Evolutionary conservation across 2,329 filamentous ascomycete species (phyloP).

Genomic region (Amauroascus niger): DNA sequence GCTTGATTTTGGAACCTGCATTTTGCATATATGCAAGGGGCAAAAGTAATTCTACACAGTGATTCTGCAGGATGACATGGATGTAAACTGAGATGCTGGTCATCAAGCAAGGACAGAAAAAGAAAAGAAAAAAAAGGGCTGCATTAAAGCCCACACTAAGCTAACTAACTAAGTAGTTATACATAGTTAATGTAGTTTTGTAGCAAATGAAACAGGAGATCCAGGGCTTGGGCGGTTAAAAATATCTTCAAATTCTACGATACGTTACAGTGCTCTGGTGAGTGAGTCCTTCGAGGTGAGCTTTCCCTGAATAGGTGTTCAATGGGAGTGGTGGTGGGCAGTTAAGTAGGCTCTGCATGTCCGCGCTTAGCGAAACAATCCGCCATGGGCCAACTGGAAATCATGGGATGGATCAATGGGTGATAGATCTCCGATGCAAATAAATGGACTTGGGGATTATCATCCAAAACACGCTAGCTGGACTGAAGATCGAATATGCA

Average conservation of each 20-base stretch:
- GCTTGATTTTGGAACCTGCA: not conserved
- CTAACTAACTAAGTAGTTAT: too few relatives aligned
- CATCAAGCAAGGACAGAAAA: not conserved
- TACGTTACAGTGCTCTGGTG: too few relatives aligned
- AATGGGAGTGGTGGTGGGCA: not conserved
- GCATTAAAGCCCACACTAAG: not conserved
- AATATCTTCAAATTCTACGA: too few relatives aligned
- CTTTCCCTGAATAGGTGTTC: slow-evolving; percentile 2
- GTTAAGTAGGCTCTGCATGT: not conserved
- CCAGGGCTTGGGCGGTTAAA: too few relatives aligned
- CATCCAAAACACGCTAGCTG: not conserved
- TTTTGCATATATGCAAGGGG: slow-evolving; percentile 2
- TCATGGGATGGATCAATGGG: too few relatives aligned
- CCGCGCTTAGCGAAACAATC: slow-evolving; percentile 7
- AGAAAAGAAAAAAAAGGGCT: not conserved
- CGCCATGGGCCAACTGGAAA: too few relatives aligned
- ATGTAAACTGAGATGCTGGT: not conserved
- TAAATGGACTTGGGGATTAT: too few relatives aligned
- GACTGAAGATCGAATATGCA: not conserved
- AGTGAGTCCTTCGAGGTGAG: too few relatives aligned
- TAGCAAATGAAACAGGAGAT: too few relatives aligned
- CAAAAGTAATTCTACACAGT: not conserved
- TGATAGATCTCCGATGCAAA: too few relatives aligned
- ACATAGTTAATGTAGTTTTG: too few relatives aligned
- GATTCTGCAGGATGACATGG: not conserved